phyloP scores from a whole-genome alignment of 176 grass and related monocot species.

The Poa pratensis region DNA sequence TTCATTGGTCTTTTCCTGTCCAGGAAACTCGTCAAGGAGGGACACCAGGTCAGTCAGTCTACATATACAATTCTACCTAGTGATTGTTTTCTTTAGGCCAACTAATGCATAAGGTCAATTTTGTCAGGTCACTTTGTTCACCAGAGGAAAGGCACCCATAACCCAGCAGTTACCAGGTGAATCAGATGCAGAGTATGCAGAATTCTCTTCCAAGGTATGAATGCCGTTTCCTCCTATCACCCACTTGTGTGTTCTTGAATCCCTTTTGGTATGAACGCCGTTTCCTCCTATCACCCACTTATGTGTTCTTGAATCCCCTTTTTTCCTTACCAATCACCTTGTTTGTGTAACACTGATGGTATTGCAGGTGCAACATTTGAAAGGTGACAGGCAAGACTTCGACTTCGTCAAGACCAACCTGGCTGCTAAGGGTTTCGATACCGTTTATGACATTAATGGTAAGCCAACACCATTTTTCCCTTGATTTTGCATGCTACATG shows the following conservation, averaged over 20 bases:
- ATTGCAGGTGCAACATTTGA: constrained; percentile 83
- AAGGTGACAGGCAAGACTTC: constrained; percentile 90
- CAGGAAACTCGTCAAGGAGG: constrained; percentile 84
- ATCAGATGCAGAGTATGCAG: constrained; percentile 80
- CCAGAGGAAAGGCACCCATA: constrained; percentile 86
- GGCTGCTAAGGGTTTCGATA: constrained; percentile 76
- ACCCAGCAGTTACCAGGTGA: constrained; percentile 92
- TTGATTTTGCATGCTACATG: neutral
- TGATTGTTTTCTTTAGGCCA: no score
- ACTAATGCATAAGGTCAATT: no score
- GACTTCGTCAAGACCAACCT: constrained; percentile 93
- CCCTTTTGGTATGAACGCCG: constrained; percentile 16
- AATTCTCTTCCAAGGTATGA: constrained; percentile 77
- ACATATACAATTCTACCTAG: neutral
- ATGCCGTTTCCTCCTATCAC: constrained; percentile 21
- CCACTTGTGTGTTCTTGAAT: neutral
- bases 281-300: constrained; percentile 26
- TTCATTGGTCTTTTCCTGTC: constrained; percentile 93
- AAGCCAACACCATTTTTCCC: neutral
- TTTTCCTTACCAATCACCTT: neutral
- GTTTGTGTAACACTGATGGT: neutral
- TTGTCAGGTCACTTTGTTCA: constrained; percentile 98
- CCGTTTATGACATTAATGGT: constrained; percentile 96
- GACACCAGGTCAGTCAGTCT: constrained; percentile 68
- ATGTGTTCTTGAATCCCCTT: neutral